Evolutionary conservation across 441 rosid species (phyloP), one percentile per base, ranked within the genome.

Genomic region (Erodium trifolium): DNA sequence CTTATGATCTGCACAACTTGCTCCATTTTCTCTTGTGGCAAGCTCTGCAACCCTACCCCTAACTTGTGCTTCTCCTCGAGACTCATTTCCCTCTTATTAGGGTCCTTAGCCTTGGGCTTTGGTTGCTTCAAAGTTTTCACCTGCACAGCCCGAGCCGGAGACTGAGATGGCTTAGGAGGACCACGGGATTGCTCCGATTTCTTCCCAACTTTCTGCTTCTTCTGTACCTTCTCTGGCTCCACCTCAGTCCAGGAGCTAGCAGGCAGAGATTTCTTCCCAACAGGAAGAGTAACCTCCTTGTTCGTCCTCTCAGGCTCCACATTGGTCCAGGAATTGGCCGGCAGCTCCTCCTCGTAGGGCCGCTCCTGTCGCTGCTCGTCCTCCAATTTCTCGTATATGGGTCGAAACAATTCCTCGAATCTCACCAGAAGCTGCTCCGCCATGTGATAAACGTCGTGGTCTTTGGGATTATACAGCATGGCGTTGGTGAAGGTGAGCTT

Each of bases 11-110:
- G 27, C 27, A 23, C 27, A 23, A 23, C 27, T 23, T 23, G 93
- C 60, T 88, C 97, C 88, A 94, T 91, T 76, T 94, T 92, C 88
- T 94, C 99, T 2, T 84, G 87, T 0, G 99, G 99, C 82, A 94
- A 70, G 49, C 82, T 90, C 85, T 94, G 99, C 81, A 94, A 77
- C 71, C 90, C 90, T n/a, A 90, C 5, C 0, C 99, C 97, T 70
- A 94, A 78, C 63, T 83, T 92, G 12, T 86, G 91, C 78, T 94
- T 90, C 75, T 94, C 99, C 59, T 92, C 97, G 70, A 88, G 75
- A 18, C 84, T 88, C 99, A 94, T 94, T 34, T 78, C 90, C 71
- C 98, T 79, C 76, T 93, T 93, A 78, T 88, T 88, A 0, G 92
- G 93, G 82, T 93, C 99, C 77, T 83, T 93, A 0, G 99, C 99